Percentiles rank a stretch among this genome's conserved stretches.
These are phyloP conservation scores for Populus hybrid DNA, from an alignment of 441 rosid genomes.

Conservation along the genomic window DNA sequence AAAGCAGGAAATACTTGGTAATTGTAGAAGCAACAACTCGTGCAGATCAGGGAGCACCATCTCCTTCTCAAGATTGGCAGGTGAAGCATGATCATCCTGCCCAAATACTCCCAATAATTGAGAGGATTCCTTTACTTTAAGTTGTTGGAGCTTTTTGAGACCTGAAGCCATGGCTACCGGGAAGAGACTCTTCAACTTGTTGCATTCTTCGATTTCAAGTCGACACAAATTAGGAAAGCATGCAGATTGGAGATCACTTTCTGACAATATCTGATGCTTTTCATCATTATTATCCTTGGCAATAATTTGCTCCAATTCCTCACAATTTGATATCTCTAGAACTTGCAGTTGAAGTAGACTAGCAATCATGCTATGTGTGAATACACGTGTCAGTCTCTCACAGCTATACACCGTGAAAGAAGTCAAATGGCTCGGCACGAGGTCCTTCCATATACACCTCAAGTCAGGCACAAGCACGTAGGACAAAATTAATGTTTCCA, in stretches of 20 bases:
- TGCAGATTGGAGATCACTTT: not conserved
- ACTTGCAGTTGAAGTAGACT: too few relatives aligned
- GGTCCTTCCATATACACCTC: too few relatives aligned
- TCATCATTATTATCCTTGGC: not conserved
- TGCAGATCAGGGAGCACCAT: too few relatives aligned
- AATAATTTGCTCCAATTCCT: not conserved
- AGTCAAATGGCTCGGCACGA: too few relatives aligned
- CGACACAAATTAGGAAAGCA: not conserved
- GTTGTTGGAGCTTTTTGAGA: too few relatives aligned
- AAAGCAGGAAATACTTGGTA: too few relatives aligned
- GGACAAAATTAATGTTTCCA: not conserved
- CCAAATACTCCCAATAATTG: not conserved
- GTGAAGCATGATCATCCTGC: not conserved
- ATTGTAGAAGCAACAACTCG: too few relatives aligned
- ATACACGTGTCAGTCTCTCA: too few relatives aligned
- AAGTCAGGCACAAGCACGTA: too few relatives aligned
- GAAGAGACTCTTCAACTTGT: not conserved
- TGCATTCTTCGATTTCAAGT: not conserved
- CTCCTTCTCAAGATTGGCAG: too few relatives aligned
- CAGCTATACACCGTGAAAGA: fast-evolving
- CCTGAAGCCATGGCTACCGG: too few relatives aligned
- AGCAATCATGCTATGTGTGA: not conserved
- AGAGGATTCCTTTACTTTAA: not conserved
- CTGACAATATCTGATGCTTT: not conserved
- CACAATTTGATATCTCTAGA: too few relatives aligned